These are phyloP conservation scores for Sambucus nigra DNA, from an alignment of 129 eudicot genomes.

Conservation along the genomic window DNA sequence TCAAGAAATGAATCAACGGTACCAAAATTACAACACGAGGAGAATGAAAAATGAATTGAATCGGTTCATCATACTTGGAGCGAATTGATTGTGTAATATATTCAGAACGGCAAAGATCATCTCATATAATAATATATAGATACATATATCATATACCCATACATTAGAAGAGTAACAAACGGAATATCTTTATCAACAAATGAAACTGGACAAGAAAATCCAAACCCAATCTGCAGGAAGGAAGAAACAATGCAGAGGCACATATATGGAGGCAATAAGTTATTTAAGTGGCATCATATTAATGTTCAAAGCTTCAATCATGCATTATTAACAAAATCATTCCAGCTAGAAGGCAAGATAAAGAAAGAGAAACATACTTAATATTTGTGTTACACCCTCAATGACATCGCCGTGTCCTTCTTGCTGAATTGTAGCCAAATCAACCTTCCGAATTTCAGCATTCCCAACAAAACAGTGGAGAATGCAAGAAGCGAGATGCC, in stretches of 20 bases:
- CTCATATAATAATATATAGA: too few species aligned
- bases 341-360: conserved; percentile 1
- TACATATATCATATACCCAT: too few species aligned
- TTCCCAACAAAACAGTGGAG: conserved; percentile 81
- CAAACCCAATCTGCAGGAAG: background rate
- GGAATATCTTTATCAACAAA: too few species aligned
- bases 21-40: background rate
- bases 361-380: conserved; percentile 44
- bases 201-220: too few species aligned
- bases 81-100: too few species aligned
- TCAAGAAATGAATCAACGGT: too few species aligned
- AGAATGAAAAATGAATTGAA: background rate
- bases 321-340: background rate
- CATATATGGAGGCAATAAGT: background rate
- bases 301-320: background rate
- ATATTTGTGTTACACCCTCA: conserved; percentile 63
- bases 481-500: conserved; percentile 85
- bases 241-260: background rate
- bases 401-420: conserved; percentile 85
- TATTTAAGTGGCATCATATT: background rate
- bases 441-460: conserved; percentile 65
- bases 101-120: too few species aligned
- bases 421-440: conserved; percentile 85
- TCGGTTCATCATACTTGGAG: too few species aligned
- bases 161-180: too few species aligned